A percentile compares a stretch with the other conserved stretches of the same genome.
phyloP scores from a whole-genome alignment of 352 stramenopile genomes.

The Phytophthora podocarpi region DNA sequence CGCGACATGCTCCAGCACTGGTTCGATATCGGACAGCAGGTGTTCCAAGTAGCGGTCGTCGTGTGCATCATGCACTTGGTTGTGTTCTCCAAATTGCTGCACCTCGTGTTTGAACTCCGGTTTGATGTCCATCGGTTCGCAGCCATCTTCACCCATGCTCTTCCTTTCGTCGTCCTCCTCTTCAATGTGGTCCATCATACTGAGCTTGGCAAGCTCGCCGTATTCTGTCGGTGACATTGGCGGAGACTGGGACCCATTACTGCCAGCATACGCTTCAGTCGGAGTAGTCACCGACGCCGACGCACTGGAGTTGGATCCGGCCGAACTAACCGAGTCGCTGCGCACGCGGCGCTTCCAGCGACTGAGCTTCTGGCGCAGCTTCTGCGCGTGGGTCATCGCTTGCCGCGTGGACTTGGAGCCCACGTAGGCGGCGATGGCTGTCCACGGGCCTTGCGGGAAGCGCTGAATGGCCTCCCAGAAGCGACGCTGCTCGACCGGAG shows the following conservation, averaged over 20 bases:
- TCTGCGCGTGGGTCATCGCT: slow-evolving; percentile 74
- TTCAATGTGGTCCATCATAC: slow-evolving; percentile 32
- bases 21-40: slow-evolving; percentile 55
- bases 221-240: slow-evolving; percentile 35
- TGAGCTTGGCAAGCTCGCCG: slow-evolving; percentile 32
- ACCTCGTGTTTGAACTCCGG: slow-evolving; percentile 14
- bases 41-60: slow-evolving; percentile 52
- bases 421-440: slow-evolving; percentile 61
- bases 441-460: slow-evolving; percentile 69
- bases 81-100: slow-evolving; percentile 16
- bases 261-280: background rate
- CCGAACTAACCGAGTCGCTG: slow-evolving; percentile 31
- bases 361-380: slow-evolving; percentile 69
- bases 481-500: slow-evolving; percentile 45
- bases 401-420: slow-evolving; percentile 68
- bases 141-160: slow-evolving; percentile 20
- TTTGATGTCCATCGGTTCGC: slow-evolving; percentile 29
- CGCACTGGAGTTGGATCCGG: slow-evolving; percentile 28
- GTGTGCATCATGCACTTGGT: slow-evolving; percentile 27
- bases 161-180: slow-evolving; percentile 31
- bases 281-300: slow-evolving; percentile 24
- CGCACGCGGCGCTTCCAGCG: slow-evolving; percentile 59
- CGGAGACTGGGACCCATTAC: slow-evolving; percentile 23
- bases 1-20: slow-evolving; percentile 53
- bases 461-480: slow-evolving; percentile 66